Evolutionary conservation across 2,329 filamentous ascomycete species (phyloP).

Genomic region (Monosporascus sp.): DNA sequence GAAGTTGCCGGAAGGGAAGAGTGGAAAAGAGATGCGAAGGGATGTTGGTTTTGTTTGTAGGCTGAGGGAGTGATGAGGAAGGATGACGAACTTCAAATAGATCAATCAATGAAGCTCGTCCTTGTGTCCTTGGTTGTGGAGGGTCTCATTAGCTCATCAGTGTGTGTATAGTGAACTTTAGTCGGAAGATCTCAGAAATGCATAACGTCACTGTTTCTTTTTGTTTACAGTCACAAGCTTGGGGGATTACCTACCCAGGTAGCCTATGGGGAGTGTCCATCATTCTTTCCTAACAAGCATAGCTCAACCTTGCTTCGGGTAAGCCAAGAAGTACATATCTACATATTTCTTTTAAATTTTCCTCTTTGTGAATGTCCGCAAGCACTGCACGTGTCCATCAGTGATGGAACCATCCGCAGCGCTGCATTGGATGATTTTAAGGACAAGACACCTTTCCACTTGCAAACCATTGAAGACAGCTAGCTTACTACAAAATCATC

Average conservation of each 20-base stretch:
- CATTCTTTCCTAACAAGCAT: too few species aligned
- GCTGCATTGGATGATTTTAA: too few species aligned
- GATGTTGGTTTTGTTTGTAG: background rate
- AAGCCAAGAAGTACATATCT: too few species aligned
- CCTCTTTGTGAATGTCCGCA: too few species aligned
- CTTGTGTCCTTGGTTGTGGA: background rate
- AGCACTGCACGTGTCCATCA: too few species aligned
- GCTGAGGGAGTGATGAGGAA: background rate
- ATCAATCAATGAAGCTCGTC: background rate
- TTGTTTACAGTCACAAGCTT: constrained; percentile 16
- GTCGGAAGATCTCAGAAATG: constrained; percentile 20
- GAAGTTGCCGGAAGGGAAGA: background rate
- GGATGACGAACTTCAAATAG: background rate
- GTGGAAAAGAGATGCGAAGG: background rate
- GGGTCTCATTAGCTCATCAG: background rate
- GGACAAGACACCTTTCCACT: too few species aligned
- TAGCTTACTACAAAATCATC: too few species aligned
- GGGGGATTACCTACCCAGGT: background rate
- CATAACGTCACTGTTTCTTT: constrained; percentile 27
- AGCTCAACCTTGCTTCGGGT: too few species aligned
- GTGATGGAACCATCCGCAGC: too few species aligned
- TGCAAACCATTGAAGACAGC: too few species aligned
- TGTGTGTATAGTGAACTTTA: constrained; percentile 12
- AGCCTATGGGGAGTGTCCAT: too few species aligned
- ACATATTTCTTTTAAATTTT: too few species aligned